Conservation (phyloP, 1,284 basidiomycete species). For the Peniophora sp. region DNA sequence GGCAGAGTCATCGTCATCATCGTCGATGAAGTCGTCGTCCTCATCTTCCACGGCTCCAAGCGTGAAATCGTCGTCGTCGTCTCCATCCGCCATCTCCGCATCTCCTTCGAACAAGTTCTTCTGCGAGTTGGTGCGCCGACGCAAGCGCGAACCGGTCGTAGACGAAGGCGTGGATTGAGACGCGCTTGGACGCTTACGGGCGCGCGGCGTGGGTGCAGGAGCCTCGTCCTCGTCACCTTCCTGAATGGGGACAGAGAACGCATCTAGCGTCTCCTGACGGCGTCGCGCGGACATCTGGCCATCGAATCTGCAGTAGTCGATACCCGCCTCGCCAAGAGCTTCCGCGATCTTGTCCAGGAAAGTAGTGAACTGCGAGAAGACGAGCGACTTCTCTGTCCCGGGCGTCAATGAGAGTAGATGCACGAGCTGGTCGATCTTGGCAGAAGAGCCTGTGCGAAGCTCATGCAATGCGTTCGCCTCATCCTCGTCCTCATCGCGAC, state of each 20-base stretch:
- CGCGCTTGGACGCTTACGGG: neutral
- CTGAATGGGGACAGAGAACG: constrained; percentile 59
- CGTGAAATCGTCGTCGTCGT: constrained; percentile 10
- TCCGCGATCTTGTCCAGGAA: constrained; percentile 78
- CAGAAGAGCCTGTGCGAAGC: constrained; percentile 52
- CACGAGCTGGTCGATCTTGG: constrained; percentile 77
- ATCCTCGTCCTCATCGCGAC: constrained; percentile 33
- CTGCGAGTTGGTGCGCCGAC: neutral
- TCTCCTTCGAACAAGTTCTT: neutral
- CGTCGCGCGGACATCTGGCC: constrained; percentile 73
- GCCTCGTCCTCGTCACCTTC: constrained; percentile 17
- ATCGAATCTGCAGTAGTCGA: constrained; percentile 52
- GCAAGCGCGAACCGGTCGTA: constrained; percentile 11
- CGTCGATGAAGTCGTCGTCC: constrained; percentile 35
- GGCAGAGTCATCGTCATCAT: constrained; percentile 28
- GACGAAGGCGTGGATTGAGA: constrained; percentile 9
- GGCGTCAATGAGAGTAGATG: constrained; percentile 67
- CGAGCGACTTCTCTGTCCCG: constrained; percentile 65
- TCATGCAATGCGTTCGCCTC: constrained; percentile 28
- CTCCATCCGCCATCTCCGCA: neutral
- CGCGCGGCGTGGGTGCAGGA: neutral
- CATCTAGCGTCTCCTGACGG: constrained; percentile 72
- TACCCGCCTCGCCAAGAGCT: constrained; percentile 52
- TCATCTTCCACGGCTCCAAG: constrained; percentile 8
- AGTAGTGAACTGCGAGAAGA: constrained; percentile 82